phyloP scores from a whole-genome alignment of 371 early-diverging fungal genomes.

The Umbelopsis sp. region DNA sequence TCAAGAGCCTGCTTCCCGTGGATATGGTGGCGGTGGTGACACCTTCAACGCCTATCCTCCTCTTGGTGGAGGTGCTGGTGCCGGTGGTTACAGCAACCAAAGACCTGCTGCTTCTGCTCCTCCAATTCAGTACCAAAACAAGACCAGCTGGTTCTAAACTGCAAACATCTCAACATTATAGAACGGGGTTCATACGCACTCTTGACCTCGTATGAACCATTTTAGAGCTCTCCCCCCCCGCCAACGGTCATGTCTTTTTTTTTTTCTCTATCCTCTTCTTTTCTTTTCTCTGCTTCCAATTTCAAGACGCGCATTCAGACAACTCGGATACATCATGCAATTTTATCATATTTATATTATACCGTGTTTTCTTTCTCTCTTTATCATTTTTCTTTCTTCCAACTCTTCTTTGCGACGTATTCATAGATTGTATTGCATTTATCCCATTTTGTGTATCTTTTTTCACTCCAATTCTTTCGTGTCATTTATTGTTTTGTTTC shows the following conservation, averaged over 20 bases:
- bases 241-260: slow-evolving; percentile 11
- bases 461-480: slow-evolving; percentile 18
- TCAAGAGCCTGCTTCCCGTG: slow-evolving; percentile 15
- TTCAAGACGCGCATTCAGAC: slow-evolving; percentile 24
- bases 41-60: slow-evolving; percentile 24
- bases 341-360: slow-evolving; percentile 9
- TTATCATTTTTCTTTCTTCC: slow-evolving; percentile 19
- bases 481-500: slow-evolving; percentile 21
- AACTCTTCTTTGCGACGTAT: slow-evolving; percentile 23
- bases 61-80: slow-evolving; percentile 17
- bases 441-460: slow-evolving; percentile 23
- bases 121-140: slow-evolving; percentile 21
- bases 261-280: slow-evolving; percentile 23
- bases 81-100: slow-evolving; percentile 23
- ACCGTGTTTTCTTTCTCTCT: slow-evolving; percentile 17
- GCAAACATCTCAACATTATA: not conserved
- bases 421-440: slow-evolving; percentile 24
- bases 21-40: slow-evolving; percentile 27
- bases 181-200: slow-evolving; percentile 13
- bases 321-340: slow-evolving; percentile 22
- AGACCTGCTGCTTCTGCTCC: slow-evolving; percentile 28
- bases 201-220: slow-evolving; percentile 4
- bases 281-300: not conserved
- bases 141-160: slow-evolving; percentile 60
- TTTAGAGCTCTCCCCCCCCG: slow-evolving; percentile 6